A percentile compares a stretch with the other conserved stretches of the same genome.
Conservation (phyloP, 164 flowering plant genomes). For the Amborella trichopoda region DNA sequence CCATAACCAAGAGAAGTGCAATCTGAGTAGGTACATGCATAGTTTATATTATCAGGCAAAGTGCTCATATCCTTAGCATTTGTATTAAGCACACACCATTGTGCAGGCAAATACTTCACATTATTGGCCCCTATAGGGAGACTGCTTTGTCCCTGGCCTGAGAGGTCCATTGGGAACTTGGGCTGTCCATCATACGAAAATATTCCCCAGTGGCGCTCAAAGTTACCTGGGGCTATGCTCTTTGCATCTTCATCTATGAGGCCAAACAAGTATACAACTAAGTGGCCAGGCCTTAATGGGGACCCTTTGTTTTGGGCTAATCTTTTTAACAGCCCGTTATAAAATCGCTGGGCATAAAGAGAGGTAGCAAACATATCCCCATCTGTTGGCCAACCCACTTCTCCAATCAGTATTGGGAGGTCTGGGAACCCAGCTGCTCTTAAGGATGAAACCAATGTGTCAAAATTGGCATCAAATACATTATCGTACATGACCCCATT, state of each 20-base stretch:
- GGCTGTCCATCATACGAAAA: constrained; percentile 8
- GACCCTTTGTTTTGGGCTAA: constrained; percentile 2
- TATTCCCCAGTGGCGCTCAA: constrained; percentile 10
- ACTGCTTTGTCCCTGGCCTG: background rate
- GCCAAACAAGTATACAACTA: constrained; percentile 6
- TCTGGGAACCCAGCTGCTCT: constrained; percentile 1
- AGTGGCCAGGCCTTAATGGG: constrained; percentile 3
- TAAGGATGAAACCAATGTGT: constrained; percentile 4
- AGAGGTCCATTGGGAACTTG: constrained; percentile 2
- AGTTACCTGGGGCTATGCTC: constrained; percentile 9
- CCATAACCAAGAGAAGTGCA: constrained; percentile 10
- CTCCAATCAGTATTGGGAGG: constrained; percentile 4
- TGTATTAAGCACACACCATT: constrained; percentile 6
- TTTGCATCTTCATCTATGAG: constrained; percentile 8
- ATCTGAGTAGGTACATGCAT: constrained; percentile 3
- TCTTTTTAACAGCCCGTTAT: constrained; percentile 4
- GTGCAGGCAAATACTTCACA: constrained; percentile 1
- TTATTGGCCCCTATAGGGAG: constrained; percentile 4
- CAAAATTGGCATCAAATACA: constrained; percentile 9
- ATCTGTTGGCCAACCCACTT: constrained; percentile 11
- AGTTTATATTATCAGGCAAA: constrained; percentile 1
- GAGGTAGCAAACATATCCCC: constrained; percentile 3
- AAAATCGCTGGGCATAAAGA: background rate
- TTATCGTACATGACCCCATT: constrained; percentile 2
- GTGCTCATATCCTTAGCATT: background rate